A percentile compares a stretch with the other conserved stretches of the same genome.
These are phyloP conservation scores for Penicillium sp. DNA, from an alignment of 2,329 filamentous ascomycete genomes.

Conservation along the genomic window DNA sequence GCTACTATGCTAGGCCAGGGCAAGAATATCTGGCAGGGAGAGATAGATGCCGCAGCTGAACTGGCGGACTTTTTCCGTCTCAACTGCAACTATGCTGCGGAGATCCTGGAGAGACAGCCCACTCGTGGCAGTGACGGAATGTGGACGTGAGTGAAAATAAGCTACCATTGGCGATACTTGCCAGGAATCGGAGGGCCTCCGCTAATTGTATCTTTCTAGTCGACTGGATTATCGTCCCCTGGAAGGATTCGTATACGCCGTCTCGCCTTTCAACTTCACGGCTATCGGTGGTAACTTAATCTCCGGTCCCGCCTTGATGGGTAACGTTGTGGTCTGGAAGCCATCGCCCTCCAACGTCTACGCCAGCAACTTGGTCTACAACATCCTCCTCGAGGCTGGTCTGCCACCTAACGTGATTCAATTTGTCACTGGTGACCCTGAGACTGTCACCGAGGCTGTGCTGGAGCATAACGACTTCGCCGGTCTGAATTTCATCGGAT, in stretches of 20 bases:
- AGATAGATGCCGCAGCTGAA: slow-evolving; percentile 92
- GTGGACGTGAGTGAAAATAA: slow-evolving; percentile 68
- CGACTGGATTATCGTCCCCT: slow-evolving; percentile 84
- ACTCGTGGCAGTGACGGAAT: slow-evolving; percentile 77
- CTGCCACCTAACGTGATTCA: slow-evolving; percentile 88
- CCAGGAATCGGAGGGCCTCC: neutral
- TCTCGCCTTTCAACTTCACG: slow-evolving; percentile 96
- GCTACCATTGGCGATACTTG: neutral
- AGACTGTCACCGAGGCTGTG: slow-evolving; percentile 75
- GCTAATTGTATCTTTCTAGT: slow-evolving; percentile 37
- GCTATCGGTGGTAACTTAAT: slow-evolving; percentile 87
- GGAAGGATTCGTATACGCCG: slow-evolving; percentile 91
- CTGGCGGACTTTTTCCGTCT: slow-evolving; percentile 79
- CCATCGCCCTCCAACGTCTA: slow-evolving; percentile 83
- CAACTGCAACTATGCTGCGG: slow-evolving; percentile 73
- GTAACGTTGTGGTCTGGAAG: slow-evolving; percentile 96
- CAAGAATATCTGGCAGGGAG: slow-evolving; percentile 96
- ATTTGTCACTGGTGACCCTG: slow-evolving; percentile 86
- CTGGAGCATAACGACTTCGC: slow-evolving; percentile 79
- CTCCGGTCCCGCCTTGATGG: slow-evolving; percentile 80
- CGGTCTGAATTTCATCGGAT: slow-evolving; percentile 87
- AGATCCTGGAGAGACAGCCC: slow-evolving; percentile 83
- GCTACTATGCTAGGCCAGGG: slow-evolving; percentile 93
- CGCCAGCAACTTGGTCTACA: slow-evolving; percentile 84
- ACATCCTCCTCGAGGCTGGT: slow-evolving; percentile 89